Base-by-base conservation (phyloP, 2,329 filamentous ascomycete genomes). In the Fusarium sublunatum region DNA sequence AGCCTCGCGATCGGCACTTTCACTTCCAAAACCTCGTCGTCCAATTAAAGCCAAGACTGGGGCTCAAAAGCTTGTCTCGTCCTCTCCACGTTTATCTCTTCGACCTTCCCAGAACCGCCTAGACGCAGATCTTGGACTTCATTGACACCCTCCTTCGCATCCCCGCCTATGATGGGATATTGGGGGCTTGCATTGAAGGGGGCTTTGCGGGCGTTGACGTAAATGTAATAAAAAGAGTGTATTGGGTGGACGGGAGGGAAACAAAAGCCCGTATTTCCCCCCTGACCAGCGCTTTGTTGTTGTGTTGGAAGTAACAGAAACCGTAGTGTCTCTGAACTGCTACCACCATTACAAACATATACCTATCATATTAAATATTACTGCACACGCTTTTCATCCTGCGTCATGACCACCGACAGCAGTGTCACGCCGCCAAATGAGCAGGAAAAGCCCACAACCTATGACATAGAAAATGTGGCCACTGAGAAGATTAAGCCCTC, bases 81-180 rank as follows among this genome's bases (percentile, higher is more conserved):
- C 8, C 34, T 64, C 61, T 45, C 61, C 50, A 61, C 43, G 46
- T 38, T 43, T 22, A 49, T 35, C 34, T n/a, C 28, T 42, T 40
- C 6, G 38, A 64, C 62, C 62, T 65, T 66, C 62, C 62, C 47
- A 36, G 47, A 63, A 59, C 51, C 39, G 62, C 58, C 47, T 66
- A 66, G 62, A 38, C 49, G 62, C 53, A 49, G 58, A 65, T 65
- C 62, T 36, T 31, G 31, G 26, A 32, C 46, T 25, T 36, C 28
- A 26, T 48, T 35, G 43, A 34, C 31, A 35, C 25, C 12, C 29
- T 24, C 40, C 43, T 53, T 40, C 24, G 9, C 8, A 19, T 56
- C 49, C 61, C 63, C 63, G 49, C 62, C 56, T 58, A n/a, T 36
- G 19, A 62, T 54, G 48, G 19, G 19, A 15, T 61, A 44, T 13